Conservation (phyloP, 768 basidiomycete species). For the Lepiota brunneoincarnata region DNA sequence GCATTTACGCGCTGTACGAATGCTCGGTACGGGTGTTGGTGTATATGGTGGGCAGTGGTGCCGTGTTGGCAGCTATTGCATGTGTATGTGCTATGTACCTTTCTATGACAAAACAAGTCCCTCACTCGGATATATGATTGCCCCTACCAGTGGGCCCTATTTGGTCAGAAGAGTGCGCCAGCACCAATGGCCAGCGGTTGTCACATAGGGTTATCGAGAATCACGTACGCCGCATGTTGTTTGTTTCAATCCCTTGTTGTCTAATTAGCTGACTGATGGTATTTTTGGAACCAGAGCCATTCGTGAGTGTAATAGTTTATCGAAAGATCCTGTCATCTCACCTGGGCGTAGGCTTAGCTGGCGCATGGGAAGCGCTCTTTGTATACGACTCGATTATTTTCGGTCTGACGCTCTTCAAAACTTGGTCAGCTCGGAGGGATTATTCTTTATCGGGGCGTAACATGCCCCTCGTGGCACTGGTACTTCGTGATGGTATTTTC, state of each 20-base stretch:
- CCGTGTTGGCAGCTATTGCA: conserved; percentile 26
- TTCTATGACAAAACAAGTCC: neutral
- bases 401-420: conserved; percentile 44
- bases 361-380: conserved; percentile 51
- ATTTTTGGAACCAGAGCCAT: conserved; percentile 3
- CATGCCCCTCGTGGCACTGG: conserved; percentile 37
- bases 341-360: conserved; percentile 26
- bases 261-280: neutral
- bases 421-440: conserved; percentile 32
- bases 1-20: conserved; percentile 50
- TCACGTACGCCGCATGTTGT: conserved; percentile 25
- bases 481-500: conserved; percentile 47
- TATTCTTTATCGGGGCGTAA: conserved; percentile 21
- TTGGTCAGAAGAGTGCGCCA: conserved; percentile 32
- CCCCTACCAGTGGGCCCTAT: conserved; percentile 39
- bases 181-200: conserved; percentile 28
- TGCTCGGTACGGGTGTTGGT: conserved; percentile 34
- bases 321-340: neutral
- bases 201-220: conserved; percentile 27
- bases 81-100: conserved; percentile 24
- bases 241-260: too few relatives aligned
- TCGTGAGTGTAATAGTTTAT: conserved; percentile 11
- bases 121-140: neutral
- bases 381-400: conserved; percentile 48
- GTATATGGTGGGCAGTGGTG: conserved; percentile 30